These are phyloP conservation scores for Sclerotinia minor DNA, from an alignment of 2,329 filamentous ascomycete species.

Conservation along the genomic window DNA sequence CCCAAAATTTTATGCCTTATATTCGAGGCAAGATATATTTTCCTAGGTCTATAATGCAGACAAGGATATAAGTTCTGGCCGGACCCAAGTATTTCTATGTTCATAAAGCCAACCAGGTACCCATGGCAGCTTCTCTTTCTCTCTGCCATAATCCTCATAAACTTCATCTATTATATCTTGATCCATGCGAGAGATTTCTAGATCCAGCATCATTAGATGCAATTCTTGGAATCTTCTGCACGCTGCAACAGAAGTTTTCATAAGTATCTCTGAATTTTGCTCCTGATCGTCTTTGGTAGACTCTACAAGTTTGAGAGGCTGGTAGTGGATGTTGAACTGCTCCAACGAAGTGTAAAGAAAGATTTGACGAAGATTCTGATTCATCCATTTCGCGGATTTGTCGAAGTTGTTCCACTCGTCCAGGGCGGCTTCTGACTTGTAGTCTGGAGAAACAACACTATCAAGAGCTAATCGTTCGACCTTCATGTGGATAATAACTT, in stretches of 20 bases:
- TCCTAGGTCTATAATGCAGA: neutral
- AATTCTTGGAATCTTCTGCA: neutral
- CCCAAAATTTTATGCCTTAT: neutral
- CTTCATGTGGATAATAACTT: neutral
- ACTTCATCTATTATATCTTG: neutral
- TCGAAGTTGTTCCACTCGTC: neutral
- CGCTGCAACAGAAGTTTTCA: neutral
- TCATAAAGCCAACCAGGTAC: neutral
- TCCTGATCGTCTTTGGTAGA: fast-evolving
- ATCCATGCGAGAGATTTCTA: fast-evolving
- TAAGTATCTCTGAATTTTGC: neutral
- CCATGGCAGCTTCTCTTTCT: no score
- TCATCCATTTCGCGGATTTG: neutral
- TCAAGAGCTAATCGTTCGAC: neutral
- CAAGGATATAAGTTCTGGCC: neutral
- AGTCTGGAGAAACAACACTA: neutral
- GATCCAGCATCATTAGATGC: neutral
- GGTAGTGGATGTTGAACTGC: neutral
- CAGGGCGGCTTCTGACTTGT: neutral
- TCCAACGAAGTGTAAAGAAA: neutral
- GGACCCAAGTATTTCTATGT: neutral
- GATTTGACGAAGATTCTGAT: neutral
- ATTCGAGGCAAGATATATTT: no score
- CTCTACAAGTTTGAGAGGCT: neutral
- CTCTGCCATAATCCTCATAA: neutral